These are phyloP conservation scores for Magnaporthales sp. DNA, from an alignment of 2,329 filamentous ascomycete genomes.

Conservation along the genomic window DNA sequence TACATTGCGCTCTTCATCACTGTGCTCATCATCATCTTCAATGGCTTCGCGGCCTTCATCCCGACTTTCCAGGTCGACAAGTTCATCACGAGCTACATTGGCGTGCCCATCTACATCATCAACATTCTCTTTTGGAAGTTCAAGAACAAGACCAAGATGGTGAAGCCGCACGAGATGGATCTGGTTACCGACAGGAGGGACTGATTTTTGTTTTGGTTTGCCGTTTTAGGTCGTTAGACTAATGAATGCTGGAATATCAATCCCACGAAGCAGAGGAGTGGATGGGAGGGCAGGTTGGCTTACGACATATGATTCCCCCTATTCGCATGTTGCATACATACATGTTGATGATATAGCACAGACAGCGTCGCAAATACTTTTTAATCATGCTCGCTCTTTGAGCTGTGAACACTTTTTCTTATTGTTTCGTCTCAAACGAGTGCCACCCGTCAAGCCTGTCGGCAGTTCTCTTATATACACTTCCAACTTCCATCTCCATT, in stretches of 20 bases:
- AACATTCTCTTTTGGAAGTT: slow-evolving; percentile 58
- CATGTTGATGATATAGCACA: neutral
- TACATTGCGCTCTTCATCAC: slow-evolving; percentile 20
- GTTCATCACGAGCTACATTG: slow-evolving; percentile 51
- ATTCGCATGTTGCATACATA: neutral
- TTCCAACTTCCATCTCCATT: neutral
- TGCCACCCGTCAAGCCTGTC: neutral
- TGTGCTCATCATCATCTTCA: slow-evolving; percentile 46
- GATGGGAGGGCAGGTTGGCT: neutral
- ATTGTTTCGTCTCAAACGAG: neutral
- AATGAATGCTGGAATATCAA: neutral
- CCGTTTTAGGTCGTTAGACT: no score
- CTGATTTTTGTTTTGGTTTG: neutral
- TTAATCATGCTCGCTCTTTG: neutral
- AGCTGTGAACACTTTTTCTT: neutral
- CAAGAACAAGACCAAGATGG: slow-evolving; percentile 45
- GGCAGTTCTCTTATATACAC: neutral
- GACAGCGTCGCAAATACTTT: neutral
- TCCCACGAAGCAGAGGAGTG: neutral
- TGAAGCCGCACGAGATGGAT: slow-evolving; percentile 44
- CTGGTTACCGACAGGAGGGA: slow-evolving; percentile 3
- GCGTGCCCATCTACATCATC: slow-evolving; percentile 35
- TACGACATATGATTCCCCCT: neutral
- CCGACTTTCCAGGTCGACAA: slow-evolving; percentile 52
- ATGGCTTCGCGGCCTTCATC: slow-evolving; percentile 56